These are phyloP conservation scores for Myotisia sp. DNA, from an alignment of 2,329 filamentous ascomycete genomes.

Conservation along the genomic window DNA sequence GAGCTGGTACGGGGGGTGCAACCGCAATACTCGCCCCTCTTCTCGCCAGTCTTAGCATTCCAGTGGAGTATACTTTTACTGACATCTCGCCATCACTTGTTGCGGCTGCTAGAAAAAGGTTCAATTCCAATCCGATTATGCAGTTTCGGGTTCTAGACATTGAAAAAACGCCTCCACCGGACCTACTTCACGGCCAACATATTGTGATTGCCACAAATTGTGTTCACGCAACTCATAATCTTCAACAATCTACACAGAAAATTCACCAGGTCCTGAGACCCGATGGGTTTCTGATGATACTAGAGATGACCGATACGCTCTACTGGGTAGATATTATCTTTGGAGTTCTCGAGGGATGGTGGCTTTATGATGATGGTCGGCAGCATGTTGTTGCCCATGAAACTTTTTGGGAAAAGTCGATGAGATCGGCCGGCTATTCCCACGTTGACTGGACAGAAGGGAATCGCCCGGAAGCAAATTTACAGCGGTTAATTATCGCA, in stretches of 20 bases:
- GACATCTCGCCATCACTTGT: constrained; percentile 27
- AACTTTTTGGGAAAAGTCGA: constrained; percentile 4
- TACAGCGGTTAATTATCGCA: constrained; percentile 6
- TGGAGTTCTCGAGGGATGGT: constrained; percentile 29
- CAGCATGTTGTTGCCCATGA: constrained; percentile 5
- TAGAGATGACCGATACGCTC: constrained; percentile 20
- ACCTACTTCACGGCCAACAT: constrained; percentile 14
- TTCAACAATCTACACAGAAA: constrained; percentile 11
- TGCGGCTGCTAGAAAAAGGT: constrained; percentile 19
- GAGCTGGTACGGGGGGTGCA: constrained; percentile 27
- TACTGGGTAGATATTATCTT: constrained; percentile 24
- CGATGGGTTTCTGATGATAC: constrained; percentile 19
- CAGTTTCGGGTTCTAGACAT: constrained; percentile 21
- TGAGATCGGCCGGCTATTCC: constrained; percentile 4
- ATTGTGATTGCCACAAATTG: constrained; percentile 20
- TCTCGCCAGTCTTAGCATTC: constrained; percentile 17
- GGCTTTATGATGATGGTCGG: constrained; percentile 21
- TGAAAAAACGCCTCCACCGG: constrained; percentile 16
- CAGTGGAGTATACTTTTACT: constrained; percentile 28
- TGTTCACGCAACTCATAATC: constrained; percentile 21
- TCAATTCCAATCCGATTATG: constrained; percentile 21
- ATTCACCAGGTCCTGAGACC: constrained; percentile 16
- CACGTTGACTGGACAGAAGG: constrained; percentile 7
- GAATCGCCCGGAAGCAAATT: constrained; percentile 4
- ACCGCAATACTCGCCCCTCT: constrained; percentile 19